Evolutionary conservation across 2,329 filamentous ascomycete genomes (phyloP).

Genomic region (Stagonosporopsis cucurbitacearum): DNA sequence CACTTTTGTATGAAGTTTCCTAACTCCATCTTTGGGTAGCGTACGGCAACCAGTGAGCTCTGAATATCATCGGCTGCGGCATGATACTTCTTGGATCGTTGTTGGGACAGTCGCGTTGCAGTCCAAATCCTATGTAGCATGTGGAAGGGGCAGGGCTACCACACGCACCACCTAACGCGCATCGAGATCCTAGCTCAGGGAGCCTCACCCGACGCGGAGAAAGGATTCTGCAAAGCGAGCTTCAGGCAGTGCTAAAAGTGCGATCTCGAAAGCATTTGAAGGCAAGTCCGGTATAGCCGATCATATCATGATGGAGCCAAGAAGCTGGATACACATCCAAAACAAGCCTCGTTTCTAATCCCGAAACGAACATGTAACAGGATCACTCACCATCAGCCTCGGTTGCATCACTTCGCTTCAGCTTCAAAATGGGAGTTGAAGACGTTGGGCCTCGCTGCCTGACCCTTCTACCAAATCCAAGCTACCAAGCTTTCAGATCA

Average conservation of each 20-base stretch:
- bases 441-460: constrained; percentile 8
- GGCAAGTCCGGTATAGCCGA: not conserved
- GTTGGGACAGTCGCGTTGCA: too few species aligned
- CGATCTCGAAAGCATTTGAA: not conserved
- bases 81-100: not conserved
- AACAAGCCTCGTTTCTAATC: constrained; percentile 35
- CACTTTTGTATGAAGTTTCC: not conserved
- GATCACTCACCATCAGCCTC: constrained; percentile 6
- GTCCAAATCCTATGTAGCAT: too few species aligned
- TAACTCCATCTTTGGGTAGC: not conserved
- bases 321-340: constrained; percentile 17
- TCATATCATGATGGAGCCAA: constrained; percentile 1
- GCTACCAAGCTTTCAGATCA: not conserved
- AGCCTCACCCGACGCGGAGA: not conserved
- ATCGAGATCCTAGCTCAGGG: not conserved
- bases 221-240: not conserved
- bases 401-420: constrained; percentile 1
- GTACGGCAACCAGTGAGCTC: not conserved
- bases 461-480: not conserved
- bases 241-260: not conserved
- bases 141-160: too few species aligned
- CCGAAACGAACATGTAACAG: constrained; percentile 38
- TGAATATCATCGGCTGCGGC: not conserved
- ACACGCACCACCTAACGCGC: not conserved
- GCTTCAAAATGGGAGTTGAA: not conserved